Conservation (phyloP, 1,284 basidiomycete species). For the Trichosporon inkin region DNA sequence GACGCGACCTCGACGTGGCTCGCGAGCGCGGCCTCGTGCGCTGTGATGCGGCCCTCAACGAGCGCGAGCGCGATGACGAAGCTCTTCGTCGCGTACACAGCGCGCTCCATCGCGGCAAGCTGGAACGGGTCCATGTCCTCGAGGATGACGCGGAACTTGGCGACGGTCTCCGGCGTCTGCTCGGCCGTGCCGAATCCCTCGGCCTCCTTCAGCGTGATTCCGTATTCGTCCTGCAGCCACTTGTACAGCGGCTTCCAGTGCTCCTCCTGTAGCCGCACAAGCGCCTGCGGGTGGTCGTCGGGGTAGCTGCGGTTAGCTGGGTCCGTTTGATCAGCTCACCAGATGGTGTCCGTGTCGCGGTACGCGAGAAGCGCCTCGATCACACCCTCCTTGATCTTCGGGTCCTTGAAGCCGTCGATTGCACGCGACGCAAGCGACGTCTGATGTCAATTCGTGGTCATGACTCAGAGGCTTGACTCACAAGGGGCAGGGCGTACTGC, state of each 20-base stretch:
- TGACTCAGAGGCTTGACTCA: slow-evolving; percentile 48
- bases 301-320: slow-evolving; percentile 62
- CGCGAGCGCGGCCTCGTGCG: slow-evolving; percentile 75
- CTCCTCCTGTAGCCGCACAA: slow-evolving; percentile 74
- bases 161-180: slow-evolving; percentile 65
- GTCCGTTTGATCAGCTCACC: slow-evolving; percentile 54
- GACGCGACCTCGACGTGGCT: slow-evolving; percentile 90
- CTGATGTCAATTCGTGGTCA: slow-evolving; percentile 49
- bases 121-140: slow-evolving; percentile 71
- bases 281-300: slow-evolving; percentile 66
- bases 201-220: slow-evolving; percentile 63
- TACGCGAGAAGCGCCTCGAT: slow-evolving; percentile 74
- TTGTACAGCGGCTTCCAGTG: slow-evolving; percentile 86
- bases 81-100: slow-evolving; percentile 85
- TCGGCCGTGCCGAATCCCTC: slow-evolving; percentile 63
- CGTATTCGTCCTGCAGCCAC: slow-evolving; percentile 69
- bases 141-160: slow-evolving; percentile 60
- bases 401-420: slow-evolving; percentile 70
- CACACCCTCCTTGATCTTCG: slow-evolving; percentile 61
- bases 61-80: slow-evolving; percentile 85
- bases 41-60: slow-evolving; percentile 67
- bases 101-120: slow-evolving; percentile 88
- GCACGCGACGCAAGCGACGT: slow-evolving; percentile 86
- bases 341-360: slow-evolving; percentile 92
- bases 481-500: slow-evolving; percentile 86